Evolutionary conservation across 331 rosid genomes (phyloP).

Genomic region (Pyrus hybrid): DNA sequence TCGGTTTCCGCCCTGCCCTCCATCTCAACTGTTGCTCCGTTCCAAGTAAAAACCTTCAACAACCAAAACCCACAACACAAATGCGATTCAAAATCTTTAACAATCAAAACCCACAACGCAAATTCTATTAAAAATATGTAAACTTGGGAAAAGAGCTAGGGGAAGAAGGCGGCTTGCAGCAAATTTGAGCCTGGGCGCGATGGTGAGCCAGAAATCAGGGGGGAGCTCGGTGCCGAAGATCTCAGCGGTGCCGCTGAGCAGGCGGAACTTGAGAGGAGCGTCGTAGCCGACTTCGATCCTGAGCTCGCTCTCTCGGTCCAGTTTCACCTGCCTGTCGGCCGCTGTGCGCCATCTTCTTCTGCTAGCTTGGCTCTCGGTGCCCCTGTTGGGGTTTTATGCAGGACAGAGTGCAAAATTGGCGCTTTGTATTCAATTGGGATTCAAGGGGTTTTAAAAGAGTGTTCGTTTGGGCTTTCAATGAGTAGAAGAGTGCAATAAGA

Average conservation of each 20-base stretch:
- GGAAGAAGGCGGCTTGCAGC: constrained; percentile 34
- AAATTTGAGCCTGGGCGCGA: constrained; percentile 79
- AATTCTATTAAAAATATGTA: not conserved
- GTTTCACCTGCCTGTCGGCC: constrained; percentile 60
- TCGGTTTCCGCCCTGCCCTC: constrained; percentile 83
- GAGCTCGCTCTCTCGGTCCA: constrained; percentile 85
- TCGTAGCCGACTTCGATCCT: constrained; percentile 75
- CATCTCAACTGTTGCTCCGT: constrained; percentile 90
- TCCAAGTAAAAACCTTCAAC: constrained; percentile 75
- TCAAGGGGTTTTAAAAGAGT: too few relatives aligned
- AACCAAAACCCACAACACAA: too few relatives aligned
- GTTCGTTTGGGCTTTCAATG: too few relatives aligned
- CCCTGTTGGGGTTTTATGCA: not conserved
- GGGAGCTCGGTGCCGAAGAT: constrained; percentile 90
- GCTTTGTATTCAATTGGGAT: too few relatives aligned
- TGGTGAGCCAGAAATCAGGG: constrained; percentile 80
- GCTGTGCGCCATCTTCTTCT: constrained; percentile 38
- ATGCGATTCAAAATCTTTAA: too few relatives aligned
- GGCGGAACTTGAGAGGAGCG: constrained; percentile 67
- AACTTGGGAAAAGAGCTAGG: not conserved
- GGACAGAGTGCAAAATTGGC: too few relatives aligned
- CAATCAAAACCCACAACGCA: not conserved
- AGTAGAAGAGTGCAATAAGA: too few relatives aligned
- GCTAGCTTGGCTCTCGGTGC: not conserved
- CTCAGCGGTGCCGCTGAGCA: constrained; percentile 86